phyloP scores from a whole-genome alignment of 108 stramenopile genomes.

The Aurantiochytrium sp. region DNA sequence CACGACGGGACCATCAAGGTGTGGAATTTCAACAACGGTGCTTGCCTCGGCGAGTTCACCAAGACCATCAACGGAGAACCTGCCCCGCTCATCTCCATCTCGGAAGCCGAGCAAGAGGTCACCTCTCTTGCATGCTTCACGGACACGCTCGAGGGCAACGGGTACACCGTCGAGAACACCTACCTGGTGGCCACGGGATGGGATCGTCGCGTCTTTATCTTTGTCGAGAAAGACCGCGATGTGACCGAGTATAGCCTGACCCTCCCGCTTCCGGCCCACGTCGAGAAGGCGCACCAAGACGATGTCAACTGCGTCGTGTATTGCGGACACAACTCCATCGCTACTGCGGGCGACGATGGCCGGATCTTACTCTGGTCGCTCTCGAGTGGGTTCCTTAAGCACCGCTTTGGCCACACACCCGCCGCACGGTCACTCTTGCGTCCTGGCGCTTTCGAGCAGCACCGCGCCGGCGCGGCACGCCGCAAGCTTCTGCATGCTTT shows the following conservation, averaged over 20 bases:
- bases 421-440: background rate
- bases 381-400: background rate
- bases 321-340: background rate
- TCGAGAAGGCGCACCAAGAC: background rate
- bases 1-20: slow-evolving; percentile 15
- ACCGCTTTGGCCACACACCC: background rate
- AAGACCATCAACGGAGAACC: background rate
- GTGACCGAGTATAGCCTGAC: background rate
- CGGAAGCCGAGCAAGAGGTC: background rate
- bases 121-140: slow-evolving; percentile 6
- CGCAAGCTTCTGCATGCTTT: background rate
- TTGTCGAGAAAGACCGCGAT: background rate
- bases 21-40: slow-evolving; percentile 19
- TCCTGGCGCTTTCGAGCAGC: background rate
- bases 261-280: background rate
- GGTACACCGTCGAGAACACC: background rate
- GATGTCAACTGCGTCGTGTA: background rate
- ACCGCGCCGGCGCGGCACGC: background rate
- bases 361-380: slow-evolving; percentile 1
- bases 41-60: background rate
- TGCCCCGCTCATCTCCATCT: background rate
- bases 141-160: background rate
- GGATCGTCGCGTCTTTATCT: background rate
- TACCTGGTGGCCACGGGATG: slow-evolving; percentile 8
- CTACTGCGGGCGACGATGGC: slow-evolving; percentile 12